Base-by-base conservation (phyloP, 2,329 filamentous ascomycete species). In the Seiridium unicorne region DNA sequence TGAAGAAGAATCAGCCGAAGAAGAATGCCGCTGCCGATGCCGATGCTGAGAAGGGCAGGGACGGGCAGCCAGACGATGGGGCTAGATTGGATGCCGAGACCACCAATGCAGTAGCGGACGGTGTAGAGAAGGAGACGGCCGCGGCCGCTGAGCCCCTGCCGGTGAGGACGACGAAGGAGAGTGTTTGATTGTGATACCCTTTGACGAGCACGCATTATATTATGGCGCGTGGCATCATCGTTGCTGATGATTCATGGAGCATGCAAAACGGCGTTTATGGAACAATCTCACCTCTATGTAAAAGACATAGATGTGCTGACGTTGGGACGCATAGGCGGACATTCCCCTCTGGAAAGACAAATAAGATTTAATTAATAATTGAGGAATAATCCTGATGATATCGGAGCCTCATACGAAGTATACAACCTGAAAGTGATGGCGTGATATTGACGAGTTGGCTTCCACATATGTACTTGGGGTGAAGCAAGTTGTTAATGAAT, bases 1-100 rank as follows among this genome's bases (percentile, higher is more conserved):
- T 79, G 35, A 78, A 77, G 70, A 67, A 73, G 63, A 65, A 68
- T 18, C 60, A 65, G 62, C 66, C 66, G 55, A 54, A 47, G 47
- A 58, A 51, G 55, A 53, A 36, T 1, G 55, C 58, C 11, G 49
- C 60, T 11, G 42, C 40, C 3, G 32, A 49, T 26, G 58, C 54
- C 1, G 66, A 65, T n/a, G 59, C 64, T 44, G 67, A 69, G 60
- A 58, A 59, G 35, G 62, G 61, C 11, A 59, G 13, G 3, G 34
- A 51, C 6, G 11, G n/a, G 10, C 3, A 38, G 38, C 38, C 3
- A 35, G 55, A 49, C 31, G 58, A 59, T 18, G 32, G 42, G 3
- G 36, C 26, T 3, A 57, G 10, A 18, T 51, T 35, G 42, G 58
- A 56, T 26, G 51, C 34, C 11, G 49, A 54, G 26, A 44, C 42